Conservation (phyloP, 805 yeast genomes). For the Candida ponderosae region DNA sequence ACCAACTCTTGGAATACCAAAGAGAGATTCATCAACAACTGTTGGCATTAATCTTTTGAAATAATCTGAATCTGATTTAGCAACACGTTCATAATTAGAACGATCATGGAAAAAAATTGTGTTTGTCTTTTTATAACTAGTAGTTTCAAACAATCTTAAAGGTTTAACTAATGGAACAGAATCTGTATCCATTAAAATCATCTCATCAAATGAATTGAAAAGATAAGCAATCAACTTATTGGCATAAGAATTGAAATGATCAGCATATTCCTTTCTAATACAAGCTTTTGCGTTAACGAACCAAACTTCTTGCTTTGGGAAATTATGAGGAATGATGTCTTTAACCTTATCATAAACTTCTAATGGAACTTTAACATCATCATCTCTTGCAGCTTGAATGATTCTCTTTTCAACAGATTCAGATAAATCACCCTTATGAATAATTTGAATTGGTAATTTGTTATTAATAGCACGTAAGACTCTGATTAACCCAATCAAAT, state of each 20-base stretch:
- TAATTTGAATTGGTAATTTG: slow-evolving; percentile 25
- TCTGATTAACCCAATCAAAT: slow-evolving; percentile 30
- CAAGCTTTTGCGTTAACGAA: slow-evolving; percentile 24
- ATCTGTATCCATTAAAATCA: slow-evolving; percentile 43
- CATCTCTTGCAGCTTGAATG: slow-evolving; percentile 28
- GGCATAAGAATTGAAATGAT: slow-evolving; percentile 31
- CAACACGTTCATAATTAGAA: slow-evolving; percentile 6
- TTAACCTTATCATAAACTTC: slow-evolving; percentile 15
- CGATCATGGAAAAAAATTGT: slow-evolving; percentile 39
- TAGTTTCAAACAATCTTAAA: slow-evolving; percentile 23
- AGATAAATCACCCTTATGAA: slow-evolving; percentile 25
- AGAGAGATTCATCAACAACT: slow-evolving; percentile 16
- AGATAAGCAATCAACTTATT: slow-evolving; percentile 38
- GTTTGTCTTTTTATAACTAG: slow-evolving; percentile 26
- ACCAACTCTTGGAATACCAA: slow-evolving; percentile 8
- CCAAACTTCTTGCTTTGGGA: slow-evolving; percentile 27
- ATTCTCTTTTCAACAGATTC: slow-evolving; percentile 24
- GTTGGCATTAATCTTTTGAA: slow-evolving; percentile 31
- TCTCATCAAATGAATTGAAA: slow-evolving; percentile 38
- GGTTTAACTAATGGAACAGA: slow-evolving; percentile 34
- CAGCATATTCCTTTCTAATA: slow-evolving; percentile 17
- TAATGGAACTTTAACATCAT: slow-evolving; percentile 24
- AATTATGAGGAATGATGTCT: slow-evolving; percentile 15
- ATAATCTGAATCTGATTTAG: slow-evolving; percentile 21
- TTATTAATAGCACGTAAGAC: slow-evolving; percentile 25